Base-by-base conservation (phyloP, 2,329 filamentous ascomycete species). In the Ceratocystiopsis sp. region DNA sequence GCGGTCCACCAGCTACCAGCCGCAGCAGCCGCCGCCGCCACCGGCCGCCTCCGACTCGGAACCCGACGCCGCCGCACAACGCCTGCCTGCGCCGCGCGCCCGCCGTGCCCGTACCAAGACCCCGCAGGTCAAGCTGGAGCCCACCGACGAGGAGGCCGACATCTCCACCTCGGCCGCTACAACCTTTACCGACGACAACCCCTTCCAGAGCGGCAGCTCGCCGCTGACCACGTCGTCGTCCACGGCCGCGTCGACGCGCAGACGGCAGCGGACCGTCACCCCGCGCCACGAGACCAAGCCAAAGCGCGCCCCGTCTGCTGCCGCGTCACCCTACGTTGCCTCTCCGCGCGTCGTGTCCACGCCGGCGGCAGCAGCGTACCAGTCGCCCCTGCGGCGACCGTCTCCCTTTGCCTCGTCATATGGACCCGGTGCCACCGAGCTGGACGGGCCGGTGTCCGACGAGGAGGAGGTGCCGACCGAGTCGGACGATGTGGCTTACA, bases 121-220 rank as follows among this genome's bases (percentile, higher is more conserved):
- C 1, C 71, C 71, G 2, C 63, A 64, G 45, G 59, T 73, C 37
- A 76, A 75, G 54, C 52, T 58, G 2, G 76, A 82, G 46, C 67
- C 70, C 41, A 59, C 65, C 8, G 63, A 73, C 42, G 63, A 68
- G 10, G 65, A 66, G 38, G 59, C 59, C 21, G 59, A 63, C 16
- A 56, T 59, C 40, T 54, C 56, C 62, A 40, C 55, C 62, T 37
- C 71, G 75, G 35, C 55, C 63, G 38, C 71, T 75, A 33, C 55
- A 63, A 39, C 71, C 32, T 96, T 96, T 59, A 85, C 81, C 2
- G 73, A 79, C 51, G 85, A 95, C 43, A 96, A 96, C 54, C 87
- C 89, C 0, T 96, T 96, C 57, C 89, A 96, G 58, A 84, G 82
- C 55, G 81, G 85, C 36, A 82, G 79, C 58, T 80, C 84, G 11